phyloP scores from a whole-genome alignment of 192 early-diverging fungal genomes.

The Allomyces javanicus region DNA sequence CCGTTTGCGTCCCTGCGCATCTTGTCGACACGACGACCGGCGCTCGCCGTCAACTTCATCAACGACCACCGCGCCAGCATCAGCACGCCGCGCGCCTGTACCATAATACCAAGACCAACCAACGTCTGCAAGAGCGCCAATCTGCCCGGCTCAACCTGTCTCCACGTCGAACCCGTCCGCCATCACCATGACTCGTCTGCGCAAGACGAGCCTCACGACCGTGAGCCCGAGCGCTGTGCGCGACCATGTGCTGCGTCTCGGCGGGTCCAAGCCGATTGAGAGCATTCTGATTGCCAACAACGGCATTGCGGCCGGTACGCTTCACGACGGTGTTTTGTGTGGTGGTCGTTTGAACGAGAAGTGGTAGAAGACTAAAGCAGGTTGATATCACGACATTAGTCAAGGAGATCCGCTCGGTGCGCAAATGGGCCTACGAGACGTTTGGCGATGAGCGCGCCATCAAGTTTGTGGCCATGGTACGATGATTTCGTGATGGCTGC shows the following conservation, averaged over 20 bases:
- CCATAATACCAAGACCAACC: too few species aligned
- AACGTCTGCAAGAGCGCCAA: too few species aligned
- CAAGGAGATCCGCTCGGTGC: conserved; percentile 93
- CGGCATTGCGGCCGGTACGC: conserved; percentile 68
- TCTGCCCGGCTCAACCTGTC: neutral
- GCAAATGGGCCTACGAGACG: conserved; percentile 95
- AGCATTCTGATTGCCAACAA: conserved; percentile 88
- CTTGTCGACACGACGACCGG: too few species aligned
- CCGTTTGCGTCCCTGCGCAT: too few species aligned
- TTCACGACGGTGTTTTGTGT: neutral
- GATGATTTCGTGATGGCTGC: neutral
- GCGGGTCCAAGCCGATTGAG: conserved; percentile 2
- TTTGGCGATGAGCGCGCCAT: conserved; percentile 94
- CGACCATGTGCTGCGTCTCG: neutral
- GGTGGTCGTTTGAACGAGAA: too few species aligned
- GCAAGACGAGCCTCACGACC: neutral
- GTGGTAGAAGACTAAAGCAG: too few species aligned
- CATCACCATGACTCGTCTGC: conserved; percentile 1
- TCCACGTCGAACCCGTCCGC: neutral
- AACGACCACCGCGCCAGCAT: neutral
- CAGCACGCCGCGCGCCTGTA: too few species aligned
- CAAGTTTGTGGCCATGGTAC: conserved; percentile 78
- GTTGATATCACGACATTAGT: conserved; percentile 17
- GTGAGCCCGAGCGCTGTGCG: neutral
- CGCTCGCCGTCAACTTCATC: too few species aligned